These are phyloP conservation scores for Fusarium chaquense DNA, from an alignment of 2,329 filamentous ascomycete species.

Conservation along the genomic window DNA sequence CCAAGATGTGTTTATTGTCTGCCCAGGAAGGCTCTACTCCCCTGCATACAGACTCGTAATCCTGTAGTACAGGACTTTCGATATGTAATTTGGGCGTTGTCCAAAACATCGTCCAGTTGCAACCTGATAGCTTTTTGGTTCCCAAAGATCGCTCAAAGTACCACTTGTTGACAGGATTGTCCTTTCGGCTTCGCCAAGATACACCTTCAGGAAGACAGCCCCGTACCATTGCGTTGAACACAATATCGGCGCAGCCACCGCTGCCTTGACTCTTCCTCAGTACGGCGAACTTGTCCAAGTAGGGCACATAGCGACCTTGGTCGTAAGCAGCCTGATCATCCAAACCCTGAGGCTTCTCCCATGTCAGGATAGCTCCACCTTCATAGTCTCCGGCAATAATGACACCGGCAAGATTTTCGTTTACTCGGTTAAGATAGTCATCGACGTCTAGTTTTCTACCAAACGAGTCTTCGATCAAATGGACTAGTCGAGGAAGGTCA, in stretches of 20 bases:
- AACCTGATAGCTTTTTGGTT: constrained; percentile 82
- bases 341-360: constrained; percentile 80
- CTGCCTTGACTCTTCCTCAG: constrained; percentile 88
- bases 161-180: constrained; percentile 99
- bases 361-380: constrained; percentile 92
- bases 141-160: constrained; percentile 94
- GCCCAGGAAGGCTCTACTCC: constrained; percentile 73
- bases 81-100: constrained; percentile 77
- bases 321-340: constrained; percentile 66
- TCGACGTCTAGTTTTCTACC: constrained; percentile 83
- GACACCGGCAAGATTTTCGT: constrained; percentile 84
- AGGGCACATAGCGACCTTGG: constrained; percentile 80
- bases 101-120: constrained; percentile 99
- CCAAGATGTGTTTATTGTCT: constrained; percentile 67
- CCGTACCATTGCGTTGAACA: constrained; percentile 95
- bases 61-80: constrained; percentile 66
- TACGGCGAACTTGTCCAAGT: constrained; percentile 97
- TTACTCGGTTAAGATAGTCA: constrained; percentile 85
- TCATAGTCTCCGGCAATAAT: constrained; percentile 98
- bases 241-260: constrained; percentile 92
- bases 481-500: constrained; percentile 82
- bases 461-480: constrained; percentile 95
- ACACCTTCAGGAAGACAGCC: constrained; percentile 89
- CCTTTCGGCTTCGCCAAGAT: constrained; percentile 89
- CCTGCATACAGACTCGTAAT: constrained; percentile 82